phyloP scores from a whole-genome alignment of 2,329 filamentous ascomycete species.

The Trichoderma pleuroti region DNA sequence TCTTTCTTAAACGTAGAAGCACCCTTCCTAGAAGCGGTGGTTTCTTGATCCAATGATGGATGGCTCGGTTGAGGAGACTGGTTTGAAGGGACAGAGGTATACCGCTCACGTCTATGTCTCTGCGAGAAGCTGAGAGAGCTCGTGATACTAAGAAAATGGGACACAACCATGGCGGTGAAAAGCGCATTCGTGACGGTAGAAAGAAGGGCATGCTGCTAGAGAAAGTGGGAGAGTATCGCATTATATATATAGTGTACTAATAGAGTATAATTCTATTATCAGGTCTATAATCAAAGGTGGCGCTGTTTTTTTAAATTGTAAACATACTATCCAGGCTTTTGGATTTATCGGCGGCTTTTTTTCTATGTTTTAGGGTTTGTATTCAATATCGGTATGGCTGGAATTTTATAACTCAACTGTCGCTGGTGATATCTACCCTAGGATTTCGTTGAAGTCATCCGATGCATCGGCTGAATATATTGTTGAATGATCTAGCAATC shows the following conservation, averaged over 20 bases:
- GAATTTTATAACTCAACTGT: neutral
- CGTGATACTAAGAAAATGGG: neutral
- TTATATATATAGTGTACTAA: neutral
- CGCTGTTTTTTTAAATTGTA: neutral
- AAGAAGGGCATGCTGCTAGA: neutral
- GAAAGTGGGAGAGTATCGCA: neutral
- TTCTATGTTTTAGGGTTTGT: neutral
- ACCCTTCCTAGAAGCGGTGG: neutral
- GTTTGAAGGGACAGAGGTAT: neutral
- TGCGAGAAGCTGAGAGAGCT: neutral
- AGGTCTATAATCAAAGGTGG: neutral
- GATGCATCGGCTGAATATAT: neutral
- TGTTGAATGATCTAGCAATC: neutral
- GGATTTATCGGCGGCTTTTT: neutral
- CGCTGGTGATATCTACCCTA: neutral
- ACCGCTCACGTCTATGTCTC: neutral
- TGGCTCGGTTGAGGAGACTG: neutral
- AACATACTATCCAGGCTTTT: neutral
- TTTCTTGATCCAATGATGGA: neutral
- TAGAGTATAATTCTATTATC: neutral
- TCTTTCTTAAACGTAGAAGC: neutral
- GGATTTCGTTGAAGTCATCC: neutral
- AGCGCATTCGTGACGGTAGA: neutral
- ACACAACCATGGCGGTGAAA: neutral
- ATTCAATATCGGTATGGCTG: neutral